These are phyloP conservation scores for Calonectria fujianensis DNA, from an alignment of 2,329 filamentous ascomycete genomes.

Conservation along the genomic window DNA sequence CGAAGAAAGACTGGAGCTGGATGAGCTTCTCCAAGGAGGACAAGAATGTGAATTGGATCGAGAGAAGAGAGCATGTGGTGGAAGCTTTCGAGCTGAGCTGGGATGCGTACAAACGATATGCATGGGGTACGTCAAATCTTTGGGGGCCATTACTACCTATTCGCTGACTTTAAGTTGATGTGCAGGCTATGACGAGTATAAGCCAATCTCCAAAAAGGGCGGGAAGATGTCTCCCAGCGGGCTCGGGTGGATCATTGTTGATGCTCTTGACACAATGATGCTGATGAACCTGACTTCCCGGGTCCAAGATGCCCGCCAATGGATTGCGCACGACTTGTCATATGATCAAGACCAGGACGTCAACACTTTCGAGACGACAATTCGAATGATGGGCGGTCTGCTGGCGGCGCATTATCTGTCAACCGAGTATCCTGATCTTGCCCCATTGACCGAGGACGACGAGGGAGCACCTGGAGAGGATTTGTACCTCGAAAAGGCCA, in stretches of 20 bases:
- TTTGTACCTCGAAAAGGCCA: slow-evolving; percentile 95
- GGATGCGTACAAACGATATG: slow-evolving; percentile 93
- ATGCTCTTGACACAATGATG: slow-evolving; percentile 96
- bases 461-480: slow-evolving; percentile 86
- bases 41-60: slow-evolving; percentile 81
- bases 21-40: slow-evolving; percentile 69
- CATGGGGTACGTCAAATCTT: slow-evolving; percentile 83
- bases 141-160: slow-evolving; percentile 7
- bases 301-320: slow-evolving; percentile 88
- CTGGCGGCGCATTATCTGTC: slow-evolving; percentile 97
- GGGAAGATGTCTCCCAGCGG: slow-evolving; percentile 91
- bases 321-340: slow-evolving; percentile 86
- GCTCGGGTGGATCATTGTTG: slow-evolving; percentile 98
- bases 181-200: slow-evolving; percentile 87
- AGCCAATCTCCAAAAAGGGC: slow-evolving; percentile 86
- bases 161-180: slow-evolving; percentile 54
- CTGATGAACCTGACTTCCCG: slow-evolving; percentile 96
- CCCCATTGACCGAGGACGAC: slow-evolving; percentile 83
- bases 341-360: slow-evolving; percentile 97
- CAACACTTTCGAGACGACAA: slow-evolving; percentile 98
- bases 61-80: slow-evolving; percentile 86
- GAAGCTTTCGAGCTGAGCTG: slow-evolving; percentile 95
- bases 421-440: slow-evolving; percentile 85
- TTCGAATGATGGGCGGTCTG: slow-evolving; percentile 95
- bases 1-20: slow-evolving; percentile 74